phyloP scores from a whole-genome alignment of 1,284 basidiomycete species.

The Puccinia triticina region DNA sequence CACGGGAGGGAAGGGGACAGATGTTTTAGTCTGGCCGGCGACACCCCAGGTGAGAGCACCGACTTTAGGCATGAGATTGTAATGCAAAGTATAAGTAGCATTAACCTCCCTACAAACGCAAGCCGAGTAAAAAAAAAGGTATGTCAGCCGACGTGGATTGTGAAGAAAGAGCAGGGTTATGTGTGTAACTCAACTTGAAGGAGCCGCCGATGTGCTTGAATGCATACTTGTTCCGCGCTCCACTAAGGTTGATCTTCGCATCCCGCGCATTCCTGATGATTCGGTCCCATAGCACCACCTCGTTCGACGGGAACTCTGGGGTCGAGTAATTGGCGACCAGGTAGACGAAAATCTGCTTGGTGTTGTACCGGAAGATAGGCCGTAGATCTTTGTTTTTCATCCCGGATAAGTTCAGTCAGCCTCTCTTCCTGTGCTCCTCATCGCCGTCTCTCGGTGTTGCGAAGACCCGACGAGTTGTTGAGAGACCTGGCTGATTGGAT shows the following conservation, averaged over 20 bases:
- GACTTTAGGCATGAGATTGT: slow-evolving; percentile 87
- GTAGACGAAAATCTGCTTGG: slow-evolving; percentile 86
- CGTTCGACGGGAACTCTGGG: slow-evolving; percentile 71
- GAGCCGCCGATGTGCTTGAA: slow-evolving; percentile 75
- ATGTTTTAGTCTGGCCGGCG: slow-evolving; percentile 68
- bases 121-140: neutral
- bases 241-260: slow-evolving; percentile 68
- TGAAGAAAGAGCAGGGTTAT: neutral
- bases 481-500: too few species aligned
- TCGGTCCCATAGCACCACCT: slow-evolving; percentile 87
- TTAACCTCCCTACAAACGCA: slow-evolving; percentile 66
- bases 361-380: slow-evolving; percentile 88
- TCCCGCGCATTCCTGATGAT: slow-evolving; percentile 78
- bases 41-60: slow-evolving; percentile 76
- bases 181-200: slow-evolving; percentile 70
- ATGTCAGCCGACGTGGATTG: neutral
- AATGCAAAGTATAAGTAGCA: slow-evolving; percentile 76
- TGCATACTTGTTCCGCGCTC: slow-evolving; percentile 78
- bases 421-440: too few species aligned
- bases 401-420: neutral
- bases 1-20: slow-evolving; percentile 65
- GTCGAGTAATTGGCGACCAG: slow-evolving; percentile 77
- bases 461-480: too few species aligned
- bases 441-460: neutral
- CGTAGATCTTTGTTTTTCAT: slow-evolving; percentile 67